phyloP scores from a whole-genome alignment of 352 stramenopile genomes.

The Pythium grandisporangium region DNA sequence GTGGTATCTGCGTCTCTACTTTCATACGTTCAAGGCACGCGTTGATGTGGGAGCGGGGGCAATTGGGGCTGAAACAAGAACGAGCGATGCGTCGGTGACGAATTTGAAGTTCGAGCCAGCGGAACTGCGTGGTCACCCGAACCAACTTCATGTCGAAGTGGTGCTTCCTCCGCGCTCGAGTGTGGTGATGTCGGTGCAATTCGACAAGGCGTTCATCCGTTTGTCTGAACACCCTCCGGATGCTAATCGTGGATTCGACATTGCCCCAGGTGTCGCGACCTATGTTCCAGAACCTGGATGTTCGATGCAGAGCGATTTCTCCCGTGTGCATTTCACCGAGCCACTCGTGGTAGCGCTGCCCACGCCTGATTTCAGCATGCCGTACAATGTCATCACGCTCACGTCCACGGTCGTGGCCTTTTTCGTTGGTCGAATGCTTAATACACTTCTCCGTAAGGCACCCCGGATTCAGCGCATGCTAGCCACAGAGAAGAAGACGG shows the following conservation, averaged over 20 bases:
- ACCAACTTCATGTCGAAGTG: constrained; percentile 44
- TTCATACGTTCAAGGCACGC: constrained; percentile 42
- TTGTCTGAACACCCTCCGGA: constrained; percentile 79
- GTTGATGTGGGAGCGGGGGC: no score
- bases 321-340: constrained; percentile 58
- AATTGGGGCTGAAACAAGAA: constrained; percentile 3
- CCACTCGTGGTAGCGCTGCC: constrained; percentile 73
- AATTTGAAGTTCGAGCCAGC: constrained; percentile 48
- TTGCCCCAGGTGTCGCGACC: constrained; percentile 47
- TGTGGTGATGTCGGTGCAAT: constrained; percentile 58
- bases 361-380: constrained; percentile 87
- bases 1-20: constrained; percentile 79
- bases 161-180: constrained; percentile 39
- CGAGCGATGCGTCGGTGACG: constrained; percentile 7
- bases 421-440: constrained; percentile 80
- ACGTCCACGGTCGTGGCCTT: constrained; percentile 85
- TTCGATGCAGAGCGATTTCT: constrained; percentile 5
- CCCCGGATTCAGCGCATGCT: constrained; percentile 67
- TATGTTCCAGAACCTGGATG: constrained; percentile 17
- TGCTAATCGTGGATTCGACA: constrained; percentile 81
- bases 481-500: constrained; percentile 1
- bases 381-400: constrained; percentile 88
- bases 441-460: constrained; percentile 63
- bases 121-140: constrained; percentile 38
- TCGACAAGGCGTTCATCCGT: constrained; percentile 78